Percentiles rank a stretch among this genome's conserved stretches.
phyloP scores from a whole-genome alignment of 257 asterid species.

The Penstemon eatonii region DNA sequence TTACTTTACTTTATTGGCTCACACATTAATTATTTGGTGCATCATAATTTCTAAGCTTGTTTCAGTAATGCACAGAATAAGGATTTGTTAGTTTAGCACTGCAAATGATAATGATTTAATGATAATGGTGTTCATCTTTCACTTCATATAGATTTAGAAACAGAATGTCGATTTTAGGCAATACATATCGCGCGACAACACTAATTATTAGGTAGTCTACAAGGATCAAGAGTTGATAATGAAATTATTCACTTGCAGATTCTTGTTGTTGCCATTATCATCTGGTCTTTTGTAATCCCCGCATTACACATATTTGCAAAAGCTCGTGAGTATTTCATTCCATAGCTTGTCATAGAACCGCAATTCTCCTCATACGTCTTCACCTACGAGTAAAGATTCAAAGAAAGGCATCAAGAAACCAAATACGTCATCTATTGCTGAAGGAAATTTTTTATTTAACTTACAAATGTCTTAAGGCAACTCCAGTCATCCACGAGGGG shows the following conservation, averaged over 20 bases:
- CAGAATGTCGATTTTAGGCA: neutral
- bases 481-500: slow-evolving; percentile 34
- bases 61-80: no score
- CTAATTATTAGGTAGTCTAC: no score
- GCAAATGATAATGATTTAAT: no score
- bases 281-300: slow-evolving; percentile 16
- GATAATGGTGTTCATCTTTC: neutral
- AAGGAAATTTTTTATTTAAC: neutral
- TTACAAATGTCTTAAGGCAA: slow-evolving; percentile 30
- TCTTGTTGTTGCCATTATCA: slow-evolving; percentile 28
- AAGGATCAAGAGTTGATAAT: neutral
- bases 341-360: slow-evolving; percentile 27
- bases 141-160: neutral
- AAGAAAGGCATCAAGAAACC: neutral
- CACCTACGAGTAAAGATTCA: slow-evolving; percentile 10
- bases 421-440: neutral
- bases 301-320: slow-evolving; percentile 33
- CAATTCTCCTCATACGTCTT: slow-evolving; percentile 29
- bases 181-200: no score
- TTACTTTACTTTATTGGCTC: no score
- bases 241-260: slow-evolving; percentile 26
- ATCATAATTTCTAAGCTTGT: no score
- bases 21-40: no score
- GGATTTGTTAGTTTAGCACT: no score
- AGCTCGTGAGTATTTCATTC: slow-evolving; percentile 28